Evolutionary conservation across 352 stramenopile species (phyloP).

Genomic region (Phytophthora kernoviae): DNA sequence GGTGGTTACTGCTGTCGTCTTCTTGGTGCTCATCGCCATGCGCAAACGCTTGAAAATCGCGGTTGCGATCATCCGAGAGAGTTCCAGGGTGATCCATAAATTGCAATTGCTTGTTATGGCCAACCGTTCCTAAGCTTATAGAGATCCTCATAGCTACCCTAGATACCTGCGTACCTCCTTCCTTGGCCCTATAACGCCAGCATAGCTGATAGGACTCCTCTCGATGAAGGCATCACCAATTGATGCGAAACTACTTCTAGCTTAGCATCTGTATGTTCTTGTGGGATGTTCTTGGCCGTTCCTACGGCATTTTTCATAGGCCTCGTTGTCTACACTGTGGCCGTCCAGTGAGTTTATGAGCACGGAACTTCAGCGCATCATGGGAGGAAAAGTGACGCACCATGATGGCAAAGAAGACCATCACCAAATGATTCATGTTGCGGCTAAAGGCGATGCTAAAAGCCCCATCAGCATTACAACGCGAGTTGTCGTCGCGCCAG

Average conservation of each 20-base stretch:
- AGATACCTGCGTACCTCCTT: no score
- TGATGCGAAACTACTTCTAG: no score
- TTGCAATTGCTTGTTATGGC: conserved; percentile 72
- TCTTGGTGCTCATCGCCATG: conserved; percentile 74
- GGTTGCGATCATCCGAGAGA: conserved; percentile 75
- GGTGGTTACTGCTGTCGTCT: conserved; percentile 48
- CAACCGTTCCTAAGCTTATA: conserved; percentile 59
- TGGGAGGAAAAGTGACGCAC: conserved; percentile 35
- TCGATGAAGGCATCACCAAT: no score
- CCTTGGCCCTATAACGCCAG: no score
- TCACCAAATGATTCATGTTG: conserved; percentile 50
- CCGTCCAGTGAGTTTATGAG: conserved; percentile 84
- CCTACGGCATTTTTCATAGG: conserved; percentile 58
- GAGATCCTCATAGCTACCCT: no score
- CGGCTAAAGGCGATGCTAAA: conserved; percentile 7
- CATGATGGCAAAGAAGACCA: conserved; percentile 20
- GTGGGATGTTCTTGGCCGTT: no score
- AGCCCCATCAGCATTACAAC: conserved; percentile 5
- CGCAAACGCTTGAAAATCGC: conserved; percentile 68
- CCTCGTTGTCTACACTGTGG: conserved; percentile 63
- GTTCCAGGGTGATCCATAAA: conserved; percentile 62
- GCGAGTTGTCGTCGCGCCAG: not conserved
- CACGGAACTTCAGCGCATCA: conserved; percentile 65
- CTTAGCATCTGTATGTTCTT: no score
- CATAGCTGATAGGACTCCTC: no score